Base-by-base conservation (phyloP, 2,329 filamentous ascomycete genomes). In the Whalleya microplaca region DNA sequence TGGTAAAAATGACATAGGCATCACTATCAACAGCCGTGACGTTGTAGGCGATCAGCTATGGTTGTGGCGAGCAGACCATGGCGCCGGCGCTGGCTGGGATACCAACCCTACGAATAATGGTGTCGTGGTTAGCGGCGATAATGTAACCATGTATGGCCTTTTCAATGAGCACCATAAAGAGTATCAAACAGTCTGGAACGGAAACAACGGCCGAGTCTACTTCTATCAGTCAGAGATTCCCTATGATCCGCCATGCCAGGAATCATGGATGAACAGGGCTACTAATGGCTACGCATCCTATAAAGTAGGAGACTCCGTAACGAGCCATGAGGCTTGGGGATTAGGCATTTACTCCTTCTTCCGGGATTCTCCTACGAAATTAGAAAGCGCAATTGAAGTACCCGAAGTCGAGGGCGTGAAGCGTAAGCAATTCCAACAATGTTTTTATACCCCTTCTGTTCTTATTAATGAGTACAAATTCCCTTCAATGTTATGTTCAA, bases 151-250 rank as follows among this genome's bases (percentile, higher is more conserved):
- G 21, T 72, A 72, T 43, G 70, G 70, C 3, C 59, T 72, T 14
- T 72, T 72, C 59, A 72, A 72, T 47, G 70, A 72, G 59, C 70
- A 72, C 52, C 70, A 72, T 42, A 62, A 69, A 48, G 66, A 68
- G 20, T 67, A 71, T 50, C 70, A 72, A 49, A 72, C 70, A n/a
- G 58, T 71, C 20, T 72, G 70, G 70, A 65, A 67, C 27, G 70
- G 69, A 19, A 61, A 72, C 32, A 48, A 58, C 45, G 70, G 70
- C 4, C 65, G 69, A 2, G 48, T 72, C 18, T 72, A 72, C 58
- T 71, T 72, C 59, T 72, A 72, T 53, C 70, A 72, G 58, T 72
- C 69, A 46, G 70, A 72, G 54, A 66, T 72, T 41, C 70, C 70
- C 2, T 72, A 72, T 51, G 70, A 72, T 29, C 69, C 69, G 14